phyloP scores from a whole-genome alignment of 202 grass and related monocot species.

The Schoenoplectus triqueter region DNA sequence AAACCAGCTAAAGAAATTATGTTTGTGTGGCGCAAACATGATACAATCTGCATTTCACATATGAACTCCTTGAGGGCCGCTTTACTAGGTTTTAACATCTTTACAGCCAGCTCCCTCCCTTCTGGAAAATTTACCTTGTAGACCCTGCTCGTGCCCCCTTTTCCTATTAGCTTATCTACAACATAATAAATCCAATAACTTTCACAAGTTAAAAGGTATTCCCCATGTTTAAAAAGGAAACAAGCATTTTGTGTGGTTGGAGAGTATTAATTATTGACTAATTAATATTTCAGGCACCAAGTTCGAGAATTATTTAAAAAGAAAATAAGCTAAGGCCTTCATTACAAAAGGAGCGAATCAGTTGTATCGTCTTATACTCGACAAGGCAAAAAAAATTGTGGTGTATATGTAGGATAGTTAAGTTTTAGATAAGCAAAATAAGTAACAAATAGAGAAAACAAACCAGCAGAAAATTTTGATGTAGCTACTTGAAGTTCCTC shows the following conservation, averaged over 20 bases:
- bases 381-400: too few species aligned
- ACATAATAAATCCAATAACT: constrained; percentile 2
- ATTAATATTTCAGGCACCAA: not conserved
- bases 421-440: not conserved
- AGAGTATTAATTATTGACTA: not conserved
- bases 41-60: constrained; percentile 69
- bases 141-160: constrained; percentile 84
- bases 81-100: constrained; percentile 78
- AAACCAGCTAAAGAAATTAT: constrained; percentile 80
- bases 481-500: constrained; percentile 73
- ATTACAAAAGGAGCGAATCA: too few species aligned
- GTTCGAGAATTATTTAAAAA: not conserved
- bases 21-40: constrained; percentile 62
- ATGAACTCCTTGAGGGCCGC: constrained; percentile 80
- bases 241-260: not conserved
- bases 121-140: constrained; percentile 66
- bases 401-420: too few species aligned
- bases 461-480: constrained; percentile 81
- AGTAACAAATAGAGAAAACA: constrained; percentile 34
- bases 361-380: too few species aligned
- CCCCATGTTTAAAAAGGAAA: not conserved
- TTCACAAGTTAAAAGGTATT: constrained; percentile 20
- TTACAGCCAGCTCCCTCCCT: constrained; percentile 62
- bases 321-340: too few species aligned
- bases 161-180: constrained; percentile 88